These are phyloP conservation scores for Paramarasmius palmivorus DNA, from an alignment of 1,284 basidiomycete genomes.

Conservation along the genomic window DNA sequence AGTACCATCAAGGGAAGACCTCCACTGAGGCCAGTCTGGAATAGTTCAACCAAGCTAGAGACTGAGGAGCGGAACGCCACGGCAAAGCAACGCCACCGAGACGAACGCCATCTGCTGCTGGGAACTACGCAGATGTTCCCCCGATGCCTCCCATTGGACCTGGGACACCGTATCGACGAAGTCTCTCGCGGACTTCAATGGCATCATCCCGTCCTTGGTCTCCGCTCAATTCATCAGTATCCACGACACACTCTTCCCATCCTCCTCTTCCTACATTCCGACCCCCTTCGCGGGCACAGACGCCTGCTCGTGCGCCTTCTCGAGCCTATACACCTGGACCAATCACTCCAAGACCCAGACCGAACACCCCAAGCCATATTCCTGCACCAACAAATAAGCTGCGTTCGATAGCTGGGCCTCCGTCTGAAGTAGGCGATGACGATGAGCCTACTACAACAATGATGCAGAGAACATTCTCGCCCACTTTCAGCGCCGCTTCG, in stretches of 20 bases:
- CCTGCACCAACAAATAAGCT: slow-evolving; percentile 56
- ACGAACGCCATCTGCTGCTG: slow-evolving; percentile 46
- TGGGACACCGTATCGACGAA: slow-evolving; percentile 50
- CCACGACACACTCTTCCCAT: slow-evolving; percentile 64
- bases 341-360: slow-evolving; percentile 58
- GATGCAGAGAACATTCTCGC: slow-evolving; percentile 66
- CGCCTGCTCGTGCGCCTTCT: slow-evolving; percentile 39
- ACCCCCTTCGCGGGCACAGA: slow-evolving; percentile 35
- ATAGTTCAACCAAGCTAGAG: slow-evolving; percentile 73
- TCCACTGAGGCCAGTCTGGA: slow-evolving; percentile 60
- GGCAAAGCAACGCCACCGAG: slow-evolving; percentile 52
- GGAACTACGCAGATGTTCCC: slow-evolving; percentile 45
- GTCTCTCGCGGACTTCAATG: slow-evolving; percentile 72
- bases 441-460: slow-evolving; percentile 45
- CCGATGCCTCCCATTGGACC: slow-evolving; percentile 42
- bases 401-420: slow-evolving; percentile 48
- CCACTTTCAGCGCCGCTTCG: slow-evolving; percentile 46
- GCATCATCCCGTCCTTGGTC: slow-evolving; percentile 80
- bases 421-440: slow-evolving; percentile 46
- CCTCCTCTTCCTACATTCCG: slow-evolving; percentile 40
- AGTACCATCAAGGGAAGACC: slow-evolving; percentile 43
- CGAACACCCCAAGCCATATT: slow-evolving; percentile 77
- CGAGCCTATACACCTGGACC: slow-evolving; percentile 37
- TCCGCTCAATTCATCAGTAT: slow-evolving; percentile 69
- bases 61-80: slow-evolving; percentile 47